Conservation (phyloP, 306 rosid genomes). For the Castanea mollissima region DNA sequence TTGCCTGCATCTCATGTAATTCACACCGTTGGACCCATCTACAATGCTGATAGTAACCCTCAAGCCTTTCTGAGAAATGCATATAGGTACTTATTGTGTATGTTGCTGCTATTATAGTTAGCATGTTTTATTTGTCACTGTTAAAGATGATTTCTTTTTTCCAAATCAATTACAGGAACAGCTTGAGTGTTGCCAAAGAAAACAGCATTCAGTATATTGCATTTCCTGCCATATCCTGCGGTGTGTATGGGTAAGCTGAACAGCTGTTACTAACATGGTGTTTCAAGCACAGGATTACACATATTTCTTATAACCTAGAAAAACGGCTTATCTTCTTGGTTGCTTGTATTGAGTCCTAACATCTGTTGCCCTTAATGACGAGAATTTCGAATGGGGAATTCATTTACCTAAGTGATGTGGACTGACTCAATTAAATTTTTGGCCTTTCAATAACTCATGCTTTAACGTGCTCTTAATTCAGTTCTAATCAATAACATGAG, state of each 20-base stretch:
- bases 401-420: not conserved
- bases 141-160: not conserved
- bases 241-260: slow-evolving; percentile 66
- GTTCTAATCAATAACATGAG: not conserved
- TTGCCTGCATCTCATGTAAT: slow-evolving; percentile 78
- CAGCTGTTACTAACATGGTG: not conserved
- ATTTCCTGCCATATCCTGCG: slow-evolving; percentile 93
- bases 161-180: slow-evolving; percentile 51
- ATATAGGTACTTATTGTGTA: slow-evolving; percentile 51
- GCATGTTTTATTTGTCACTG: not conserved
- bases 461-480: not conserved
- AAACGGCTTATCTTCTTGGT: not conserved
- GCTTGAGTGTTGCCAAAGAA: slow-evolving; percentile 72
- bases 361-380: not conserved
- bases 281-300: not conserved
- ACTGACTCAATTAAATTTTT: not conserved
- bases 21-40: slow-evolving; percentile 86
- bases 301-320: not conserved
- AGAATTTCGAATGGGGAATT: not conserved
- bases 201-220: slow-evolving; percentile 68
- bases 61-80: slow-evolving; percentile 62
- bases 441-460: not conserved
- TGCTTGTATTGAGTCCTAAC: not conserved
- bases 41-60: slow-evolving; percentile 38
- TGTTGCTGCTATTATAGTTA: slow-evolving; percentile 3